A percentile compares a stretch with the other conserved stretches of the same genome.
phyloP scores from a whole-genome alignment of 2,329 filamentous ascomycete species.

The Apiospora marii region DNA sequence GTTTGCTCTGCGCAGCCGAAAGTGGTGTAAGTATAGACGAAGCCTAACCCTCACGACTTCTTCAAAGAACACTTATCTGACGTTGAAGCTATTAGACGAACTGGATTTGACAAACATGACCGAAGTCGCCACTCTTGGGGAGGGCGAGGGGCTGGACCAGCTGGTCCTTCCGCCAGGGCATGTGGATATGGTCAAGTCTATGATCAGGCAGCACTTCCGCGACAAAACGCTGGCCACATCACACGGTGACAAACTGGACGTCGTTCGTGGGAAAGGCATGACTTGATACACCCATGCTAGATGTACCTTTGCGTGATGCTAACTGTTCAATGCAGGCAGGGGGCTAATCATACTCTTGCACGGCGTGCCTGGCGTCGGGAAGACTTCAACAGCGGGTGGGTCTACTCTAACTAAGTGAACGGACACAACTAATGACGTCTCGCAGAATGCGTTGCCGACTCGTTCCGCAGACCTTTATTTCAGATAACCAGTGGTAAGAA shows the following conservation, averaged over 20 bases:
- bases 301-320: background rate
- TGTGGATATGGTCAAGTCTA: background rate
- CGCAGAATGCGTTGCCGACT: background rate
- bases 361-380: background rate
- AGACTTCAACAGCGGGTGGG: background rate
- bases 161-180: background rate
- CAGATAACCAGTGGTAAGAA: constrained; percentile 7
- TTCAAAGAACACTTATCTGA: background rate
- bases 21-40: background rate
- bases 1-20: background rate
- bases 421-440: background rate
- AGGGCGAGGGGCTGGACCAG: background rate
- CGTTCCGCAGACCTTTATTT: background rate
- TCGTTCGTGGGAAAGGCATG: constrained; percentile 6
- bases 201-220: constrained; percentile 1
- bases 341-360: constrained; percentile 1
- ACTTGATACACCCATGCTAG: background rate
- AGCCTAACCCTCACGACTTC: background rate
- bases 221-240: background rate
- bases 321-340: background rate
- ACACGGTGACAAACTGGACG: background rate
- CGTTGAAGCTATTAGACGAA: background rate
- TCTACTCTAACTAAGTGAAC: background rate
- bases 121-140: background rate
- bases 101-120: background rate